Evolutionary conservation across 176 grass and related monocot species (phyloP).

Genomic region (Musa itinerans): DNA sequence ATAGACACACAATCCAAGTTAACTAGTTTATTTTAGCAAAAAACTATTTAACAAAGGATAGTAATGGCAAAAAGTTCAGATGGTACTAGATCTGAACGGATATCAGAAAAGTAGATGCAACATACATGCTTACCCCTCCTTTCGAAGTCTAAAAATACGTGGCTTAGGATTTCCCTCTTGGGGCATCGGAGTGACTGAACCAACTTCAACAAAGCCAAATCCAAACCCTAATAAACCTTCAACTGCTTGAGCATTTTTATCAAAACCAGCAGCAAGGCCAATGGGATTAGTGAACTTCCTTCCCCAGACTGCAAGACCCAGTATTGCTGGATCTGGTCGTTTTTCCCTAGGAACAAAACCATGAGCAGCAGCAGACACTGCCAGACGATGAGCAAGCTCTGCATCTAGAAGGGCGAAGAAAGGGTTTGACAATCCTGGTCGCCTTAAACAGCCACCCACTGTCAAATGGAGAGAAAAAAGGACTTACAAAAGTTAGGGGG

Average conservation of each 20-base stretch:
- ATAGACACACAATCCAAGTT: not conserved
- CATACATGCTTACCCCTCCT: conserved; percentile 57
- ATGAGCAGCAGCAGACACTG: conserved; percentile 65
- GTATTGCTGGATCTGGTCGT: conserved; percentile 68
- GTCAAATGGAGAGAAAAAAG: not conserved
- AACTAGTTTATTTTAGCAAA: conserved; percentile 7
- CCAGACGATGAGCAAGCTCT: conserved; percentile 80
- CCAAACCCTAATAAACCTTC: conserved; percentile 81
- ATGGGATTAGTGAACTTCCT: conserved; percentile 84
- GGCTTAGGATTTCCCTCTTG: conserved; percentile 97
- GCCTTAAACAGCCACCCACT: conserved; percentile 90
- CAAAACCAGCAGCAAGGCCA: conserved; percentile 91
- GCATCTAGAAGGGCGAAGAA: conserved; percentile 77
- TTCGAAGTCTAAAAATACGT: conserved; percentile 65
- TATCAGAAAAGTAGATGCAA: not conserved
- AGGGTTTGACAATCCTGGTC: conserved; percentile 72
- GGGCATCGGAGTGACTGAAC: conserved; percentile 83
- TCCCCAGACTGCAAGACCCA: conserved; percentile 76
- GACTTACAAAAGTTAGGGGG: not conserved
- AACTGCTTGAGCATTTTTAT: conserved; percentile 94
- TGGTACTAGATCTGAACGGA: not conserved
- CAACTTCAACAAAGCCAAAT: conserved; percentile 98
- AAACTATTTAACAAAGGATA: not conserved
- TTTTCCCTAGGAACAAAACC: conserved; percentile 88
- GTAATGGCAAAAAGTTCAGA: not conserved